A percentile compares a stretch with the other conserved stretches of the same genome.
Evolutionary conservation across 2,329 filamentous ascomycete genomes (phyloP).

Genomic region (Cladosporium cucumerinum): DNA sequence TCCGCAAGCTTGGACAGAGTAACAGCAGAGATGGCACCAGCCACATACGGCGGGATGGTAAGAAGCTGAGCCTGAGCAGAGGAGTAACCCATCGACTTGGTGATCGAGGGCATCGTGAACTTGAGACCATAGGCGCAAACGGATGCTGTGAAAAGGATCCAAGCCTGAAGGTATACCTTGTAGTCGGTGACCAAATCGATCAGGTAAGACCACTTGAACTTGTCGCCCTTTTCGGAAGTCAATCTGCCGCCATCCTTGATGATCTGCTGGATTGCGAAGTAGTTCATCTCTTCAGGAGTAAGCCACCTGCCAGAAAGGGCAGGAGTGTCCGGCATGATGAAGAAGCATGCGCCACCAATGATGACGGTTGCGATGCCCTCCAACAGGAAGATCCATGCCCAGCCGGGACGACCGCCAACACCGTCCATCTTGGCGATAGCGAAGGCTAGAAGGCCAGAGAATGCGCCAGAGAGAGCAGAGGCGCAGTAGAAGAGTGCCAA

Average conservation of each 20-base stretch:
- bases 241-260: constrained; percentile 22
- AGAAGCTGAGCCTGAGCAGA: constrained; percentile 26
- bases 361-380: constrained; percentile 54
- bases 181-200: constrained; percentile 25
- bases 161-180: constrained; percentile 25
- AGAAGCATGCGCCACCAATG: constrained; percentile 52
- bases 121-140: constrained; percentile 34
- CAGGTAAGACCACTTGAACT: constrained; percentile 27
- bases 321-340: constrained; percentile 52
- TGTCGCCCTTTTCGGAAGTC: constrained; percentile 21
- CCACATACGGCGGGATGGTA: constrained; percentile 32
- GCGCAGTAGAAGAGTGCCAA: constrained; percentile 26
- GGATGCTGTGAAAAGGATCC: constrained; percentile 24
- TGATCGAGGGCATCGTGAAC: constrained; percentile 50
- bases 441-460: constrained; percentile 27
- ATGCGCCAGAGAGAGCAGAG: constrained; percentile 23
- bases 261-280: constrained; percentile 21
- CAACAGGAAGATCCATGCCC: constrained; percentile 56
- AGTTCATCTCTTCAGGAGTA: constrained; percentile 22
- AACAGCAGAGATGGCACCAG: constrained; percentile 31
- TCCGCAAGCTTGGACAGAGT: constrained; percentile 55
- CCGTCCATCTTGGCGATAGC: constrained; percentile 42
- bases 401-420: constrained; percentile 39
- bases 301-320: constrained; percentile 30
- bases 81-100: constrained; percentile 47